Percentiles rank a stretch among this genome's conserved stretches.
Conservation (phyloP, 805 yeast species). For the Saccharomycopsis oosterbeekiorum region DNA sequence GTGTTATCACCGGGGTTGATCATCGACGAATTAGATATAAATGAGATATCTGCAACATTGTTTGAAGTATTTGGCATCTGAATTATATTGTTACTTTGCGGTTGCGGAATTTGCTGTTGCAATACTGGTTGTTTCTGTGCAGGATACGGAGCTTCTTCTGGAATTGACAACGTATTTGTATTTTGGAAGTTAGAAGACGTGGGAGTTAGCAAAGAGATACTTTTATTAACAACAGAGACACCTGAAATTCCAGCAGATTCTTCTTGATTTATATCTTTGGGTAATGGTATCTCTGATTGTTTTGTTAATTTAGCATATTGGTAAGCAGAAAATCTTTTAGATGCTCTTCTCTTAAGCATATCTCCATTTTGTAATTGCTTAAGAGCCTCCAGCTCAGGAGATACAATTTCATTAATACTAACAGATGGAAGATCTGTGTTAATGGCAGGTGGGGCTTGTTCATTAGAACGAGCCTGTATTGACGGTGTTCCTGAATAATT, state of each 20-base stretch:
- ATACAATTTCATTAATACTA: background rate
- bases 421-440: background rate
- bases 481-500: background rate
- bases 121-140: background rate
- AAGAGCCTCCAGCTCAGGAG: slow-evolving; percentile 44
- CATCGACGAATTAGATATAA: background rate
- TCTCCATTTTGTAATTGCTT: slow-evolving; percentile 73
- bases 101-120: background rate
- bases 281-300: slow-evolving; percentile 16
- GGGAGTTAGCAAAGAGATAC: background rate
- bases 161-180: background rate
- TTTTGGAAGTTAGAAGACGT: slow-evolving; percentile 9
- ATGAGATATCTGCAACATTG: background rate
- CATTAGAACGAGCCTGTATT: background rate
- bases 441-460: background rate
- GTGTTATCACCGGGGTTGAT: background rate
- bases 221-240: background rate
- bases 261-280: slow-evolving; percentile 12
- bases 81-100: background rate
- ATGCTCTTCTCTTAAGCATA: slow-evolving; percentile 82
- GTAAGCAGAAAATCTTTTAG: slow-evolving; percentile 87
- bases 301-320: slow-evolving; percentile 65
- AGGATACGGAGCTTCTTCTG: background rate
- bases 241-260: background rate
- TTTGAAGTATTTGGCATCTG: background rate